Evolutionary conservation across 2,329 filamentous ascomycete genomes (phyloP).

Genomic region (Fusarium liriodendri): DNA sequence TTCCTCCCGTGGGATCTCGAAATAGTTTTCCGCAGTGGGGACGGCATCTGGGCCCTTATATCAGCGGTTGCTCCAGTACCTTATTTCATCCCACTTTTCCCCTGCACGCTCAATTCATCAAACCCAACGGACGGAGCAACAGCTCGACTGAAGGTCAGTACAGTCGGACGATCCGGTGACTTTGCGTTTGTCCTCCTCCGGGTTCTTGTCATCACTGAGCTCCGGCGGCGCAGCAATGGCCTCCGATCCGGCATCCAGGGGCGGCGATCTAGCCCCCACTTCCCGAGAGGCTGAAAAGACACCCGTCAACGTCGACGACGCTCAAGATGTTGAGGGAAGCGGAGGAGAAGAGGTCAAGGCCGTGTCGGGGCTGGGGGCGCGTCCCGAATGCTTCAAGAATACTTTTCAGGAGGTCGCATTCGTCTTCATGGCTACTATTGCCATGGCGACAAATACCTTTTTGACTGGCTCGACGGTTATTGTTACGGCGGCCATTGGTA

Average conservation of each 20-base stretch:
- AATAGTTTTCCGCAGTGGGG: constrained; percentile 1
- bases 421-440: constrained; percentile 74
- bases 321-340: constrained; percentile 15
- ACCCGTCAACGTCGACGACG: not conserved
- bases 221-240: not conserved
- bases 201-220: not conserved
- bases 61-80: not conserved
- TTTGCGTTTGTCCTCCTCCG: not conserved
- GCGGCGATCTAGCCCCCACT: constrained; percentile 25
- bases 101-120: not conserved
- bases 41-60: not conserved
- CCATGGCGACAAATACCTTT: constrained; percentile 72
- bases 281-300: constrained; percentile 8
- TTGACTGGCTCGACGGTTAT: constrained; percentile 69
- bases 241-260: constrained; percentile 5
- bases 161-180: not conserved
- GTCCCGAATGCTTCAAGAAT: constrained; percentile 70
- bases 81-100: not conserved
- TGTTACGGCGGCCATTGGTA: constrained; percentile 70
- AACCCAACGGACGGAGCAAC: not conserved
- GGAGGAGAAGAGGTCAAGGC: constrained; percentile 21
- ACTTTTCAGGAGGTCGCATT: constrained; percentile 74
- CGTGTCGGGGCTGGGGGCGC: constrained; percentile 44
- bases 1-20: not conserved
- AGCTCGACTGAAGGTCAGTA: not conserved